Evolutionary conservation across 768 basidiomycete species (phyloP).

Genomic region (Lactarius sp.): DNA sequence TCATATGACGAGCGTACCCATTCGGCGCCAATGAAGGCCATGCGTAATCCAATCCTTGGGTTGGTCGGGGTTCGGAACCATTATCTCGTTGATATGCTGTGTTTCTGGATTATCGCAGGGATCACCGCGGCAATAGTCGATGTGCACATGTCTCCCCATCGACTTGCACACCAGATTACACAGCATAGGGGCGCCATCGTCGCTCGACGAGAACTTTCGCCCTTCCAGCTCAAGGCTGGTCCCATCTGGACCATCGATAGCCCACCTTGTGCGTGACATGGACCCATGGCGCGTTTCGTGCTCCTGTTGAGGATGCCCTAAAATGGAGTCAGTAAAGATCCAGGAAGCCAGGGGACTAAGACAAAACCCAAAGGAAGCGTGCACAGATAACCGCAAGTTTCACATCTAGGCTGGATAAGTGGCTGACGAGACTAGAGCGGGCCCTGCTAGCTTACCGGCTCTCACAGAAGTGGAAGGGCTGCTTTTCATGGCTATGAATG

Average conservation of each 20-base stretch:
- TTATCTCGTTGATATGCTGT: conserved; percentile 40
- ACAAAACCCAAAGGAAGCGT: conserved; percentile 47
- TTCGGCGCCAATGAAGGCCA: conserved; percentile 50
- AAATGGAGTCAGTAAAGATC: neutral
- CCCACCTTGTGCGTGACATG: conserved; percentile 56
- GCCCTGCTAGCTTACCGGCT: conserved; percentile 33
- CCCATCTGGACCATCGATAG: conserved; percentile 49
- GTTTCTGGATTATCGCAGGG: conserved; percentile 42
- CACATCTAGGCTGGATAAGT: conserved; percentile 38
- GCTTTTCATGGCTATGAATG: conserved; percentile 42
- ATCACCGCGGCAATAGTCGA: conserved; percentile 49
- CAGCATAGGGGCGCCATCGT: conserved; percentile 59
- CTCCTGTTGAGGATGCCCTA: conserved; percentile 55
- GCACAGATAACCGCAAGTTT: conserved; percentile 54
- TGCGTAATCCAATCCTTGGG: conserved; percentile 56
- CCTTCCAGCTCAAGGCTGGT: conserved; percentile 50
- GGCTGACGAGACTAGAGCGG: neutral
- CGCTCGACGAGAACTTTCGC: conserved; percentile 47
- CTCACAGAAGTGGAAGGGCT: conserved; percentile 54
- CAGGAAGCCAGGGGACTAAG: neutral
- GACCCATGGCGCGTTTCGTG: conserved; percentile 63
- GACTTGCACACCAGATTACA: conserved; percentile 55
- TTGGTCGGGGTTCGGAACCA: conserved; percentile 44
- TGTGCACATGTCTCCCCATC: conserved; percentile 53
- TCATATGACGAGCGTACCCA: conserved; percentile 38